Base-by-base conservation (phyloP, 2,329 filamentous ascomycete genomes). In the Fusarium decemcellulare region DNA sequence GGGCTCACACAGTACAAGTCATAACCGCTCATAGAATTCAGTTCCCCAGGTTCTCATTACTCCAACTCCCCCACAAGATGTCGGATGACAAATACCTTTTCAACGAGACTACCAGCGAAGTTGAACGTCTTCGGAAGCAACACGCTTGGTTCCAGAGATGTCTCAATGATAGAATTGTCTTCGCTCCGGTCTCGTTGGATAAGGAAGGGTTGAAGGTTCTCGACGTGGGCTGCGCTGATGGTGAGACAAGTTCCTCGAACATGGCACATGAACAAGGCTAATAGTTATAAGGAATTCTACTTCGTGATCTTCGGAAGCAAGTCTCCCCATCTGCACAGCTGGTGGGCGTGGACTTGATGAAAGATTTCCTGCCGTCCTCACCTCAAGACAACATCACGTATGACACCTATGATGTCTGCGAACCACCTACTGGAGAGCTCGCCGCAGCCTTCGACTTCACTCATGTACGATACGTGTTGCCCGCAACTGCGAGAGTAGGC, bases 141-240 rank as follows among this genome's bases (percentile, higher is more conserved):
- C 54, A 69, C 39, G 44, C 18, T 7, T 66, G 65, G 65, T 6
- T 69, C 27, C 52, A 69, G 16, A 37, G 34, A 55, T 69, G 65
- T 11, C 58, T 69, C 2, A 27, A 55, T 2, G 14, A 29, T 18
- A 58, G 62, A 15, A 46, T 68, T n/a, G 8, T 48, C 12, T 69
- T 69, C 14, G 61, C 56, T 2, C 65, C 53, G 0, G 11, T 69
- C 8, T 32, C 36, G 6, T 12, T 52, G 2, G 16, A 59, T 5
- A 58, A 52, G 39, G 16, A 54, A 15, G 52, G 40, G 3, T 12
- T 68, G 7, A 62, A 5, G 9, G 12, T 69, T 10, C 48, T 66
- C 0, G 65, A 69, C 4, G 61, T 66, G 3, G 66, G 66, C 10
- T 69, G 65, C 23, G 66, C 66, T 12, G 56, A 69, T 15, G 65